Percentiles rank a stretch among this genome's conserved stretches.
These are phyloP conservation scores for Persicaria maculosa DNA, from an alignment of 148 eudicot genomes.

Conservation along the genomic window DNA sequence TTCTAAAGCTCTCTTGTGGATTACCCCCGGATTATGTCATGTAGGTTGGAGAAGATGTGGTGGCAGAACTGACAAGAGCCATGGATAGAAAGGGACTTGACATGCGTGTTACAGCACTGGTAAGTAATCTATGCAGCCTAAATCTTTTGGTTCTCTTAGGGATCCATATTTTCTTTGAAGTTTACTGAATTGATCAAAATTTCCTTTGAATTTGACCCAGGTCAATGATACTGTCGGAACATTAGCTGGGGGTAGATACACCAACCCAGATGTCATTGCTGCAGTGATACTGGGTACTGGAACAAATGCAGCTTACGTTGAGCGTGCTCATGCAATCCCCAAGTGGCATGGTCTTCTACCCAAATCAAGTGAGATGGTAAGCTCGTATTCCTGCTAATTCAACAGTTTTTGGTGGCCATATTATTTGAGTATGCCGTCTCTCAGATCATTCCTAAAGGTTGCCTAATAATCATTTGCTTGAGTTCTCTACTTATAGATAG, in stretches of 20 bases:
- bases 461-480: neutral
- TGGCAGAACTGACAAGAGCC: slow-evolving; percentile 15
- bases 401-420: no score
- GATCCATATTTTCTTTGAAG: neutral
- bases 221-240: slow-evolving; percentile 19
- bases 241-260: slow-evolving; percentile 17
- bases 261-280: slow-evolving; percentile 10
- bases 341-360: slow-evolving; percentile 17
- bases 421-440: no score
- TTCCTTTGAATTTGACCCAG: neutral
- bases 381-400: no score
- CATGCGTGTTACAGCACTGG: slow-evolving; percentile 18
- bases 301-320: slow-evolving; percentile 20
- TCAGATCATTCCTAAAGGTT: no score
- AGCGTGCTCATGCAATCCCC: slow-evolving; percentile 15
- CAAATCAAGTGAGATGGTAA: slow-evolving; percentile 17
- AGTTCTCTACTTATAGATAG: neutral
- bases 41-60: slow-evolving; percentile 17
- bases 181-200: no score
- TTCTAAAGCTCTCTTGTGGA: no score
- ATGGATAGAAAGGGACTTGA: slow-evolving; percentile 14
- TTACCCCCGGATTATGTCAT: neutral
- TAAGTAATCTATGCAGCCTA: neutral
- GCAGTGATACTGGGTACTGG: slow-evolving; percentile 20
- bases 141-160: neutral